Conservation (phyloP, 306 rosid species). For the Medicago lupulina region DNA sequence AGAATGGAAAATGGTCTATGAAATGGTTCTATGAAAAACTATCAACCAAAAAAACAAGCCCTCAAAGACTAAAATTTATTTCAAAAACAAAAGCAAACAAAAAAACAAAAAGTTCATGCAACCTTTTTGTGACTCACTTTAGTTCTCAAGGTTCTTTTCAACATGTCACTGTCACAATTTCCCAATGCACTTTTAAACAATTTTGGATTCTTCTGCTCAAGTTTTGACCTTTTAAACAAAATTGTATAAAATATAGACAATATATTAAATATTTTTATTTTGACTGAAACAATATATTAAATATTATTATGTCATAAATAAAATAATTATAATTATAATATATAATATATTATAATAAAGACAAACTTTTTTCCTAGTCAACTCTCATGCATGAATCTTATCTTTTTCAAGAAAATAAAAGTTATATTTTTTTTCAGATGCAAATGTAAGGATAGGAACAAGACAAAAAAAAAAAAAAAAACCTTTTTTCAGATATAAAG, state of each 20-base stretch:
- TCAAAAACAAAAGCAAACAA: not conserved
- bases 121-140: constrained; percentile 4
- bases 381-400: constrained; percentile 61
- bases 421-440: constrained; percentile 30
- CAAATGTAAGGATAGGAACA: constrained; percentile 41
- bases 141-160: constrained; percentile 25
- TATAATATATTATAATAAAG: constrained; percentile 18
- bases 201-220: constrained; percentile 8
- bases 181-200: constrained; percentile 16
- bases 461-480: constrained; percentile 58
- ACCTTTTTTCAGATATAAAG: constrained; percentile 44
- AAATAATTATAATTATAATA: not conserved
- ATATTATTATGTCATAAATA: not conserved
- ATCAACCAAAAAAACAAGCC: constrained; percentile 26
- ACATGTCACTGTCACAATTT: constrained; percentile 42
- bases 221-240: constrained; percentile 52
- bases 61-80: constrained; percentile 50
- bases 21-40: constrained; percentile 44
- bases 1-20: constrained; percentile 44
- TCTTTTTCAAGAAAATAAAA: constrained; percentile 8
- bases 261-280: not conserved
- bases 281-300: no score
- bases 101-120: not conserved
- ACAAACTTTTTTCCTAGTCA: constrained; percentile 57
- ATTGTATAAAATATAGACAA: constrained; percentile 46